phyloP scores from a whole-genome alignment of 805 yeast species.

The Hanseniaspora thailandica region DNA sequence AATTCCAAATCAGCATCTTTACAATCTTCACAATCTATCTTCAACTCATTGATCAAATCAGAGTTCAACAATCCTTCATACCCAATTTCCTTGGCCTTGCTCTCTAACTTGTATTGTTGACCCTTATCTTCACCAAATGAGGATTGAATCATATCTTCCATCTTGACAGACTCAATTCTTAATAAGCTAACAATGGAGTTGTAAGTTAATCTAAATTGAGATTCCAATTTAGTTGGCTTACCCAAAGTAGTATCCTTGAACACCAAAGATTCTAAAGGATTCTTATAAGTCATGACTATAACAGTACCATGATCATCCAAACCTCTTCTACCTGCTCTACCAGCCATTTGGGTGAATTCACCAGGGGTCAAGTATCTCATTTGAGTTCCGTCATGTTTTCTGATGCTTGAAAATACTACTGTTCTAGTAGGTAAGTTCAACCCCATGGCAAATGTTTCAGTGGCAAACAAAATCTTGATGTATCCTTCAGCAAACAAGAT shows the following conservation, averaged over 20 bases:
- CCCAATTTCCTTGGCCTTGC: conserved; percentile 21
- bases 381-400: conserved; percentile 83
- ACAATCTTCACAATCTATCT: conserved; percentile 25
- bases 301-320: conserved; percentile 89
- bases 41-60: conserved; percentile 6
- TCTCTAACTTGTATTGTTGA: conserved; percentile 45
- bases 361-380: conserved; percentile 82
- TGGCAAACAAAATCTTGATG: conserved; percentile 85
- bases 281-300: conserved; percentile 72
- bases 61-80: conserved; percentile 23
- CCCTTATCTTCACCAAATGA: conserved; percentile 86
- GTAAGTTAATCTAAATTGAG: conserved; percentile 89
- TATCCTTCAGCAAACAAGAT: conserved; percentile 77
- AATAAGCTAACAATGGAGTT: conserved; percentile 86
- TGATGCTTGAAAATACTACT: conserved; percentile 72
- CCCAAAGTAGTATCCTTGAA: conserved; percentile 80
- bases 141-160: conserved; percentile 96
- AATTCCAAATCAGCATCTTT: conserved; percentile 33
- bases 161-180: conserved; percentile 85
- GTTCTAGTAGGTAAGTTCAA: conserved; percentile 92
- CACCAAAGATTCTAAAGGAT: conserved; percentile 44
- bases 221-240: conserved; percentile 73
- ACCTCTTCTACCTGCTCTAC: conserved; percentile 97
- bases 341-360: conserved; percentile 98
- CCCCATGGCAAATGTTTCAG: conserved; percentile 99